Evolutionary conservation across 106 monocot species (phyloP).

Genomic region (Ottelia alismoides): DNA sequence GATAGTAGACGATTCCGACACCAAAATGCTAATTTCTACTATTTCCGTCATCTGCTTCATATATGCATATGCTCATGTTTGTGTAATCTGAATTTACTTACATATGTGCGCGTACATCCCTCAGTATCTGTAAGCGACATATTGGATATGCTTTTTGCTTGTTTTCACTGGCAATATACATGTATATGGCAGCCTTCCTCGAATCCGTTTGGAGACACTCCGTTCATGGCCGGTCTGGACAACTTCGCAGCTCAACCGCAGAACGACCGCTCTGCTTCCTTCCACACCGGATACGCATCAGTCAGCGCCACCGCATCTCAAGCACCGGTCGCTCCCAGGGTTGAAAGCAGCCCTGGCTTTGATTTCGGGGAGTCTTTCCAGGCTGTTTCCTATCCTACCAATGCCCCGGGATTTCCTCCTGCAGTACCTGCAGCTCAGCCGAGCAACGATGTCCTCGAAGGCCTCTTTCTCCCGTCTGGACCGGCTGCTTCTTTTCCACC

Average conservation of each 20-base stretch:
- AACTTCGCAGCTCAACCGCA: conserved; percentile 16
- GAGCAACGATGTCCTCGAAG: conserved; percentile 5
- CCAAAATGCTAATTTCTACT: too few species aligned
- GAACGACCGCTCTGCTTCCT: conserved; percentile 13
- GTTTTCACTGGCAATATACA: too few species aligned
- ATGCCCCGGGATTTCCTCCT: conserved; percentile 10
- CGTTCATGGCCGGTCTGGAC: conserved; percentile 40
- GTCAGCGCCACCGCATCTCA: conserved; percentile 6
- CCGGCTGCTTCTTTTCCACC: conserved; percentile 1
- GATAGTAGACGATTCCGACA: too few species aligned
- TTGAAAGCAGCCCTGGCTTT: conserved; percentile 22
- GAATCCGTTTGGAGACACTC: conserved; percentile 66
- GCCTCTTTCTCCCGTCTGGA: conserved; percentile 6
- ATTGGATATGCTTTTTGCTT: too few species aligned
- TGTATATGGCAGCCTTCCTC: conserved; percentile 25
- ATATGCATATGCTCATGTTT: too few species aligned
- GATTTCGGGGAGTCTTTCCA: conserved; percentile 51
- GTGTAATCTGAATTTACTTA: too few species aligned
- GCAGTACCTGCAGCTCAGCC: conserved; percentile 1
- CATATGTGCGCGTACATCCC: too few species aligned
- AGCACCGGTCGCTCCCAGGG: conserved; percentile 2
- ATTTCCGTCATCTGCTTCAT: too few species aligned
- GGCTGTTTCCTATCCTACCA: too few species aligned
- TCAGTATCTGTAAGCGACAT: too few species aligned
- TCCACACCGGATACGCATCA: conserved; percentile 17